Percentiles rank a stretch among this genome's conserved stretches.
phyloP scores from a whole-genome alignment of 129 eudicot genomes.

The Flaveria brownii region DNA sequence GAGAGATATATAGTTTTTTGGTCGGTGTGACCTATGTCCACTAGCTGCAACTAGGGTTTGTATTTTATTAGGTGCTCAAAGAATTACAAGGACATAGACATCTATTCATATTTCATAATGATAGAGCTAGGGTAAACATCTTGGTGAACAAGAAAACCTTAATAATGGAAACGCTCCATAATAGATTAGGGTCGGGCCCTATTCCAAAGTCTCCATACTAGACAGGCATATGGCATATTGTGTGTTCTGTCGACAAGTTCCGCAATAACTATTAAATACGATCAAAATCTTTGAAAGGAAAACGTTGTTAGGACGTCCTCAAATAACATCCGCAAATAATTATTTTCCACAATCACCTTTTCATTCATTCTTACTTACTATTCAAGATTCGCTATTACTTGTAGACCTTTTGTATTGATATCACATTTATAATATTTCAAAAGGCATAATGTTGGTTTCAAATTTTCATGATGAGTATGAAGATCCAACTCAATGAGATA shows the following conservation, averaged over 20 bases:
- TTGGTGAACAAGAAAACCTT: no score
- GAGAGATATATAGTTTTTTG: no score
- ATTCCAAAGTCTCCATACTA: no score
- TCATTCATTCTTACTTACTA: neutral
- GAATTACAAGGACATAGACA: no score
- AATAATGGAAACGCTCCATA: no score
- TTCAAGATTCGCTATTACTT: slow-evolving; percentile 1
- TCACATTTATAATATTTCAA: slow-evolving; percentile 9
- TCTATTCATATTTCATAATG: no score
- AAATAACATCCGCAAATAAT: neutral
- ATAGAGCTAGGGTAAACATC: no score
- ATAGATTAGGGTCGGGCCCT: no score
- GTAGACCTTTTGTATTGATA: neutral
- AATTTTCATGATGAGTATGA: neutral
- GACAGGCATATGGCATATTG: neutral
- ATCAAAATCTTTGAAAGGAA: slow-evolving; percentile 10
- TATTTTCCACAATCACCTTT: neutral
- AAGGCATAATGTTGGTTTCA: slow-evolving; percentile 9
- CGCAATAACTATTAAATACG: neutral
- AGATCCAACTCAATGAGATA: neutral
- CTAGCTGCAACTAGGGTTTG: no score
- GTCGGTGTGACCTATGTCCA: no score
- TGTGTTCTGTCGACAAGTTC: slow-evolving; percentile 3
- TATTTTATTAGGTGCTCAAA: no score
- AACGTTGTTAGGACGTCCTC: neutral